Conservation (phyloP, 1,139 yeast genomes). For the Zygosaccharomyces pseudobailii region DNA sequence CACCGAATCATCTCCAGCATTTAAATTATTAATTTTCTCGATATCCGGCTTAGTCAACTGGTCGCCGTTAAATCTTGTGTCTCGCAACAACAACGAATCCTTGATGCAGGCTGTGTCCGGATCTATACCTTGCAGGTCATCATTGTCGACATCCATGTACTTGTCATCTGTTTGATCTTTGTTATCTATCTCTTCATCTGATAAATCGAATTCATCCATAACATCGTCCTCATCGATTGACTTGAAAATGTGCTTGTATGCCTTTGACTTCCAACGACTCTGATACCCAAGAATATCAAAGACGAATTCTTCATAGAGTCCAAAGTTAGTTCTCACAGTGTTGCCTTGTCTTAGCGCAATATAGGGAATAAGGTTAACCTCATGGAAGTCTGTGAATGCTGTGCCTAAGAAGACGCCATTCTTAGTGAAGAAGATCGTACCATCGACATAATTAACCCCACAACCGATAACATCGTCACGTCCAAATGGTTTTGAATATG, state of each 20-base stretch:
- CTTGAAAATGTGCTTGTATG: conserved; percentile 30
- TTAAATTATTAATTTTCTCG: conserved; percentile 25
- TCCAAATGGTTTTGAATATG: conserved; percentile 46
- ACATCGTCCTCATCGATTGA: conserved; percentile 16
- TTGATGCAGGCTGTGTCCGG: conserved; percentile 3
- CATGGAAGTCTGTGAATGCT: conserved; percentile 45
- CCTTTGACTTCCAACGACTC: conserved; percentile 39
- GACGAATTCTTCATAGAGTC: conserved; percentile 51
- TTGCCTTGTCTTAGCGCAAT: conserved; percentile 49
- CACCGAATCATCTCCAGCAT: conserved; percentile 35
- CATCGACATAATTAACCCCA: conserved; percentile 67
- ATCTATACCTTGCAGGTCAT: not conserved
- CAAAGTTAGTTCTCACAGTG: conserved; percentile 64
- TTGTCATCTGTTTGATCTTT: conserved; percentile 10
- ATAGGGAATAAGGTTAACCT: conserved; percentile 41
- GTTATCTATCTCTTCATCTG: conserved; percentile 11
- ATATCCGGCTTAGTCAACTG: conserved; percentile 26
- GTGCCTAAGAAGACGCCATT: conserved; percentile 65
- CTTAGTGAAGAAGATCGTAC: conserved; percentile 69
- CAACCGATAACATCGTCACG: conserved; percentile 71
- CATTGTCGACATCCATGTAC: conserved; percentile 12
- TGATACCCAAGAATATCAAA: conserved; percentile 71
- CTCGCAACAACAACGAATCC: conserved; percentile 19
- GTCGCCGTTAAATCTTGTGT: conserved; percentile 22
- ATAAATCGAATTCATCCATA: conserved; percentile 13